These are phyloP conservation scores for Vigna nakashimae DNA, from an alignment of 306 rosid genomes.

Conservation along the genomic window DNA sequence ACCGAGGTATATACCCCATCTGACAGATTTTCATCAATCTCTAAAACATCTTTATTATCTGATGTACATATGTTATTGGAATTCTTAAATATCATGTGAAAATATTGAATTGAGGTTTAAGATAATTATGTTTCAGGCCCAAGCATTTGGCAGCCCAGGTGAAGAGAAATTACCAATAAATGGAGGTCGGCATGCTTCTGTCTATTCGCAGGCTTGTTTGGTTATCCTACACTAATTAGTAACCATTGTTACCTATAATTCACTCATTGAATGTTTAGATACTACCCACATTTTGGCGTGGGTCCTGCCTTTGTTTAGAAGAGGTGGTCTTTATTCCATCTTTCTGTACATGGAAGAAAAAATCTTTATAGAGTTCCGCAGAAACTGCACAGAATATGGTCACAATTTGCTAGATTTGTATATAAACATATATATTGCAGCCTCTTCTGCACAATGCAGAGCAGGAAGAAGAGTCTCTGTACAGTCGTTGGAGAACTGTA, in stretches of 20 bases:
- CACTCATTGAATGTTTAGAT: constrained; percentile 46
- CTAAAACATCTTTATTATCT: neutral
- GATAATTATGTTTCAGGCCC: constrained; percentile 74
- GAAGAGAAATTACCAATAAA: constrained; percentile 50
- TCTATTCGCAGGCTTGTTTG: constrained; percentile 16
- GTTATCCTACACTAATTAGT: constrained; percentile 8
- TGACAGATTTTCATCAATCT: constrained; percentile 23
- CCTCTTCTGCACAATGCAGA: constrained; percentile 75
- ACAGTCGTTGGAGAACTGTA: constrained; percentile 78
- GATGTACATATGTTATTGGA: constrained; percentile 22
- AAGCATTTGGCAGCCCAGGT: constrained; percentile 85
- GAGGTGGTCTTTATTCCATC: constrained; percentile 43
- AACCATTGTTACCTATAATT: constrained; percentile 22
- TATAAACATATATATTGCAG: constrained; percentile 58
- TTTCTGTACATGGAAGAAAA: constrained; percentile 52
- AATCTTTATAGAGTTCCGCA: constrained; percentile 47
- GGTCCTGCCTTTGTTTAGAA: constrained; percentile 55
- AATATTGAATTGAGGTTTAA: constrained; percentile 20
- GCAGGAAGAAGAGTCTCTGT: constrained; percentile 64
- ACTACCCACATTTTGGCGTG: constrained; percentile 54
- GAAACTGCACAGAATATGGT: constrained; percentile 48
- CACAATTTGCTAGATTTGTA: constrained; percentile 62
- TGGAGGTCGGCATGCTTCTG: constrained; percentile 48
- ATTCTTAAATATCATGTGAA: constrained; percentile 11
- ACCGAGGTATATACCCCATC: constrained; percentile 62